A percentile compares a stretch with the other conserved stretches of the same genome.
These are phyloP conservation scores for Psilocybe subaeruginosa DNA, from an alignment of 768 basidiomycete genomes.

Conservation along the genomic window DNA sequence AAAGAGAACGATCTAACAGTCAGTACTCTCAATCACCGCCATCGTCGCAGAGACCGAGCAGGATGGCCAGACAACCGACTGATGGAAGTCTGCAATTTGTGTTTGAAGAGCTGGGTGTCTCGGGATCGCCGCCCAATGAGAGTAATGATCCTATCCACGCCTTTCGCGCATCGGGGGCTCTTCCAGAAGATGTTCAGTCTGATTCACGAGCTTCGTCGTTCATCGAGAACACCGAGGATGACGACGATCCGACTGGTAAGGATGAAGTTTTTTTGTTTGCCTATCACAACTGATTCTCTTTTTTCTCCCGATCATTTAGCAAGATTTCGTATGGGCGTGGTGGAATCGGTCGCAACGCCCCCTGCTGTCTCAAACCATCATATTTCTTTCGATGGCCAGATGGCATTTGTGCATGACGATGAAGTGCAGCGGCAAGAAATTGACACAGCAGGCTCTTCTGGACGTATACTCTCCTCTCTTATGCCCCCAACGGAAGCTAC, in stretches of 20 bases:
- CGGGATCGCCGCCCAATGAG: slow-evolving; percentile 25
- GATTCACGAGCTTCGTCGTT: slow-evolving; percentile 40
- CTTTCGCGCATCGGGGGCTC: slow-evolving; percentile 41
- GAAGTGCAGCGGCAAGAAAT: slow-evolving; percentile 12
- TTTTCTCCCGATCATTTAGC: slow-evolving; percentile 30
- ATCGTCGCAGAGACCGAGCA: slow-evolving; percentile 17
- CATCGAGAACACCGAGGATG: slow-evolving; percentile 37
- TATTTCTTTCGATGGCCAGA: slow-evolving; percentile 39
- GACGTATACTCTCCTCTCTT: slow-evolving; percentile 29
- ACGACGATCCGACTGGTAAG: slow-evolving; percentile 45
- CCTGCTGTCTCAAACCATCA: slow-evolving; percentile 45
- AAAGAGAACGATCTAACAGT: slow-evolving; percentile 30
- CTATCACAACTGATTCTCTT: not conserved
- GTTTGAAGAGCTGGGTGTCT: slow-evolving; percentile 35
- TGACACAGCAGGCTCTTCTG: slow-evolving; percentile 10
- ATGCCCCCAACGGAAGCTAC: slow-evolving; percentile 36
- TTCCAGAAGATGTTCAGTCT: slow-evolving; percentile 55
- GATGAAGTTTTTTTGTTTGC: not conserved
- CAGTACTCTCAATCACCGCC: slow-evolving; percentile 29
- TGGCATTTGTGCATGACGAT: slow-evolving; percentile 24
- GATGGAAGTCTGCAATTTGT: slow-evolving; percentile 39
- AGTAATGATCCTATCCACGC: slow-evolving; percentile 31
- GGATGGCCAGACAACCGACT: slow-evolving; percentile 25
- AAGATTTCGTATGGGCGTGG: slow-evolving; percentile 48
- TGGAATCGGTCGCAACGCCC: slow-evolving; percentile 56